phyloP scores from a whole-genome alignment of 352 stramenopile genomes.

The Pythium rishiriense region DNA sequence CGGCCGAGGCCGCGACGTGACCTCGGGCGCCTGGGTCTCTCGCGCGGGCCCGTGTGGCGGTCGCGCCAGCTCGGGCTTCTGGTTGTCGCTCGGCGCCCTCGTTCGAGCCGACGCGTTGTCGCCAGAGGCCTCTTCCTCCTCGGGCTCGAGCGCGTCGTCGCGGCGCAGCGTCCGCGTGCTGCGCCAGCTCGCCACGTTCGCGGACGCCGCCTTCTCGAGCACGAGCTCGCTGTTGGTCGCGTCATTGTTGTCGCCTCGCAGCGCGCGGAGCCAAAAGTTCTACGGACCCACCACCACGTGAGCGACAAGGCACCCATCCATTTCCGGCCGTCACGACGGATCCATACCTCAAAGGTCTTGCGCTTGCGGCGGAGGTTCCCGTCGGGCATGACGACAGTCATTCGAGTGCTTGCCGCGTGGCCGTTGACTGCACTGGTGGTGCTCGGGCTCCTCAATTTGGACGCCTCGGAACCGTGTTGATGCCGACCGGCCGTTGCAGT shows the following conservation, averaged over 20 bases:
- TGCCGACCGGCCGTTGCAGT: not conserved
- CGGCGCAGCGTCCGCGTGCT: not conserved
- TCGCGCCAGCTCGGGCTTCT: not conserved
- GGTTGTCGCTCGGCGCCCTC: not conserved
- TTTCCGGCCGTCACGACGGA: not conserved
- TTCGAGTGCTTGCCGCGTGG: conserved; percentile 12
- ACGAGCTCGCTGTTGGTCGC: conserved; percentile 22
- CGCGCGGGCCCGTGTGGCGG: not conserved
- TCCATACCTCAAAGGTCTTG: conserved; percentile 50
- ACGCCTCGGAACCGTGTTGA: not conserved
- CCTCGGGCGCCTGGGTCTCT: no score
- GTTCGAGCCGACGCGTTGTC: not conserved
- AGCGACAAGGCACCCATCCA: not conserved
- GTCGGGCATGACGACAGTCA: conserved; percentile 67
- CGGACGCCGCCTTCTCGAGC: conserved; percentile 12
- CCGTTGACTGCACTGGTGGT: conserved; percentile 4
- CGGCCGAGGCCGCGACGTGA: not conserved
- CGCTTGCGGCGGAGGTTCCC: conserved; percentile 67
- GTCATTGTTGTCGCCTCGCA: conserved; percentile 30
- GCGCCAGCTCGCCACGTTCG: conserved; percentile 25
- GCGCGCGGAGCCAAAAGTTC: conserved; percentile 26
- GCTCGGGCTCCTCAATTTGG: conserved; percentile 6
- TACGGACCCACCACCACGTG: not conserved
- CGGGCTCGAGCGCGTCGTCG: not conserved
- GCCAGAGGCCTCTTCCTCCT: not conserved